Conservation (phyloP, 2,329 filamentous ascomycete genomes). For the Cladosporium sp. region DNA sequence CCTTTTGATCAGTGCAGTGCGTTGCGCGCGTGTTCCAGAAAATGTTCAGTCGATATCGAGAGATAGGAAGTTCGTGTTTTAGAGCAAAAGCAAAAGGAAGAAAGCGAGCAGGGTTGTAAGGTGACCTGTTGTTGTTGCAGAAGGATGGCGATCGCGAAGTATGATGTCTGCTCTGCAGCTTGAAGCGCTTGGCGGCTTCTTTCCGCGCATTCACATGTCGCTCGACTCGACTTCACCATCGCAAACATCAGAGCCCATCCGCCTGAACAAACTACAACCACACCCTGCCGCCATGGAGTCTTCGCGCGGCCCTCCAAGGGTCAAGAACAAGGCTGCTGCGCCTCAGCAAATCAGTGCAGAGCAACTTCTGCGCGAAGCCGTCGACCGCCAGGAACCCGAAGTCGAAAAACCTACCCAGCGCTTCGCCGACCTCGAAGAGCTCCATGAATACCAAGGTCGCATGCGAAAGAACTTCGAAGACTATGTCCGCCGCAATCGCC, state of each 20-base stretch:
- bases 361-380: conserved; percentile 93
- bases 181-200: not conserved
- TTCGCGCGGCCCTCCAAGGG: conserved; percentile 83
- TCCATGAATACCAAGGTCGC: conserved; percentile 94
- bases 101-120: too few species aligned
- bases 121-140: too few species aligned
- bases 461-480: conserved; percentile 97
- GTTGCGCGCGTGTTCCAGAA: not conserved
- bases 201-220: too few species aligned
- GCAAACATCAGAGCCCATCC: too few species aligned
- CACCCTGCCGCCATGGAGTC: conserved; percentile 70
- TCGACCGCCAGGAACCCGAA: conserved; percentile 87
- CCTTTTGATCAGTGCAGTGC: conserved; percentile 16
- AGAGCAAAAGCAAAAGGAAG: too few species aligned
- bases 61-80: too few species aligned
- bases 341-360: conserved; percentile 83
- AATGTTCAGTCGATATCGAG: too few species aligned
- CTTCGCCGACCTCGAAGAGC: conserved; percentile 93
- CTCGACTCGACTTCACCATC: too few species aligned
- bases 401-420: conserved; percentile 89
- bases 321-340: conserved; percentile 98
- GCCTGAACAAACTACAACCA: not conserved
- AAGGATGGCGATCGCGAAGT: conserved; percentile 1
- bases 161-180: conserved; percentile 5
- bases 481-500: conserved; percentile 89